A percentile compares a stretch with the other conserved stretches of the same genome.
phyloP scores from a whole-genome alignment of 805 yeast genomes.

The Candida corydali region DNA sequence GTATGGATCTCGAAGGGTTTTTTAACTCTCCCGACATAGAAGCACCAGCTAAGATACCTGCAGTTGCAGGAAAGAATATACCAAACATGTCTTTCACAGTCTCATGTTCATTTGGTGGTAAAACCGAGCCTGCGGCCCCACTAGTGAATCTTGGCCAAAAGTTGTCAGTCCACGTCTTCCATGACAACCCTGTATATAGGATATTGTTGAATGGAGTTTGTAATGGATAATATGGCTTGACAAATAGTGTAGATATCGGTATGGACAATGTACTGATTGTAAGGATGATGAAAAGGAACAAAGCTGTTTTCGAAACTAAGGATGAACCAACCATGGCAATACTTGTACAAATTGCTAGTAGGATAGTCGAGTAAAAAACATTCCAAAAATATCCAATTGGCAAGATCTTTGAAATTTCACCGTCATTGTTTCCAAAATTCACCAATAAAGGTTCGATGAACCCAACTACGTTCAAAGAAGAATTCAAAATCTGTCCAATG shows the following conservation, averaged over 20 bases:
- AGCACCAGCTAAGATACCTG: slow-evolving; percentile 98
- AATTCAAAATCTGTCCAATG: slow-evolving; percentile 88
- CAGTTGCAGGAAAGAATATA: slow-evolving; percentile 95
- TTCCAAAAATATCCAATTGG: slow-evolving; percentile 72
- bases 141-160: slow-evolving; percentile 75
- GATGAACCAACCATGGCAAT: slow-evolving; percentile 79
- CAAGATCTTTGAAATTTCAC: slow-evolving; percentile 51
- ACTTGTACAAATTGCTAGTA: slow-evolving; percentile 67
- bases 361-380: slow-evolving; percentile 64
- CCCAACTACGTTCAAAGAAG: slow-evolving; percentile 93
- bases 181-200: slow-evolving; percentile 68
- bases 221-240: slow-evolving; percentile 51
- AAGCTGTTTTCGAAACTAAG: slow-evolving; percentile 79
- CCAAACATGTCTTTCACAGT: slow-evolving; percentile 87
- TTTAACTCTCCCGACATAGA: slow-evolving; percentile 94
- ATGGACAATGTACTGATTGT: slow-evolving; percentile 72
- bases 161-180: slow-evolving; percentile 63
- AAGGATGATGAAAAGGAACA: slow-evolving; percentile 62
- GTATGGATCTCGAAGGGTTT: slow-evolving; percentile 85
- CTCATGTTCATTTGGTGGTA: slow-evolving; percentile 48
- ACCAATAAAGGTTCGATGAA: slow-evolving; percentile 84
- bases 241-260: slow-evolving; percentile 71
- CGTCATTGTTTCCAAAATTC: slow-evolving; percentile 64
- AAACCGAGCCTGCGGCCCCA: slow-evolving; percentile 89
- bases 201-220: slow-evolving; percentile 43